phyloP scores from a whole-genome alignment of 306 rosid genomes.

The Prunus davidiana region DNA sequence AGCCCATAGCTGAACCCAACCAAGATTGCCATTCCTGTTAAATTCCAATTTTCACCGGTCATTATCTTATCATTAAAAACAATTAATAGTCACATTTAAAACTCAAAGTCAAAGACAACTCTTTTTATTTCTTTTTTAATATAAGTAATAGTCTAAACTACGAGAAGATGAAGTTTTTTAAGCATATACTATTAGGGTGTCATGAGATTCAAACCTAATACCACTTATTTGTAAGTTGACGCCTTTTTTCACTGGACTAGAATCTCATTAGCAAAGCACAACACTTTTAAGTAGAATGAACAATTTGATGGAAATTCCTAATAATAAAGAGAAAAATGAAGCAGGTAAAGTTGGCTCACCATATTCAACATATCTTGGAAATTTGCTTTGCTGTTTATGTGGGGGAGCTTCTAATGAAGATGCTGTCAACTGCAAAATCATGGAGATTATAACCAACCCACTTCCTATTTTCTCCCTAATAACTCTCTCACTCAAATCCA shows the following conservation, averaged over 20 bases:
- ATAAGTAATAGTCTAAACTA: too few species aligned
- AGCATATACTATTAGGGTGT: too few species aligned
- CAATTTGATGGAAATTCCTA: background rate
- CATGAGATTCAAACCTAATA: too few species aligned
- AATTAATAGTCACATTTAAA: background rate
- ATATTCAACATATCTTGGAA: conserved; percentile 25
- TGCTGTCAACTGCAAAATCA: conserved; percentile 41
- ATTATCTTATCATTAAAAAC: background rate
- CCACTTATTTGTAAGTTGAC: too few species aligned
- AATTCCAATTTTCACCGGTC: background rate
- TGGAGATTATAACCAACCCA: conserved; percentile 41
- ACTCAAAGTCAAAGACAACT: background rate
- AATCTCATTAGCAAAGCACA: too few species aligned
- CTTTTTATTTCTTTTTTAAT: too few species aligned
- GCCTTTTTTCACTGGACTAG: too few species aligned
- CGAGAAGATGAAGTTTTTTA: too few species aligned
- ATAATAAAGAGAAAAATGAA: background rate
- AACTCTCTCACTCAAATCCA: conserved; percentile 60
- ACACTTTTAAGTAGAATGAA: background rate
- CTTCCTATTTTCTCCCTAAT: conserved; percentile 63
- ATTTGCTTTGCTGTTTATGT: conserved; percentile 4
- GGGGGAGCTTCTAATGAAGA: conserved; percentile 3
- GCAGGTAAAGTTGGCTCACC: conserved; percentile 35
- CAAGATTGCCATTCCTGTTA: conserved; percentile 49
- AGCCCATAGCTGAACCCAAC: conserved; percentile 55